Evolutionary conservation across 176 grass and related monocot species (phyloP).

Genomic region (Avena atlantica): DNA sequence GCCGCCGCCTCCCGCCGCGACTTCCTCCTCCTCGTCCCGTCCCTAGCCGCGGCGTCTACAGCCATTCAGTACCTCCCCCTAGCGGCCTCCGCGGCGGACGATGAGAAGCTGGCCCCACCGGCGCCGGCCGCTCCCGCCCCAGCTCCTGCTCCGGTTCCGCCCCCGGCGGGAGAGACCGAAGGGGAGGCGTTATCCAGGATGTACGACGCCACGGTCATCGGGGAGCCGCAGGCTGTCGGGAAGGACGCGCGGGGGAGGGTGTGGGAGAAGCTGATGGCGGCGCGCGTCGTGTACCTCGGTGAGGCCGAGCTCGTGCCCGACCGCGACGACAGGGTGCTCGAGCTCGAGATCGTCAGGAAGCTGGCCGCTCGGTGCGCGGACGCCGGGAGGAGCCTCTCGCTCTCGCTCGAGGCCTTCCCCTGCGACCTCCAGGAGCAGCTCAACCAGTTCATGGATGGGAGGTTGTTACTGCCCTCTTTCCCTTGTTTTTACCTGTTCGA

Average conservation of each 20-base stretch:
- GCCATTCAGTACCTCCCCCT: conserved; percentile 58
- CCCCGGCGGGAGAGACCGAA: conserved; percentile 43
- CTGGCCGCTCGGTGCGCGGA: conserved; percentile 61
- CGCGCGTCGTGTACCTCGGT: conserved; percentile 89
- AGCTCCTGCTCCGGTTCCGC: background rate
- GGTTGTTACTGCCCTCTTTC: conserved; percentile 45
- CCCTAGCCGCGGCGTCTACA: conserved; percentile 57
- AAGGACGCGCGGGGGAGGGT: conserved; percentile 78
- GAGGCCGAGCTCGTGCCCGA: conserved; percentile 95
- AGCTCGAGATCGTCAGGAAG: conserved; percentile 86
- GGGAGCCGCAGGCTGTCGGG: conserved; percentile 86
- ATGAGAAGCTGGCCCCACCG: conserved; percentile 40
- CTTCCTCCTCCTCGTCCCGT: conserved; percentile 74
- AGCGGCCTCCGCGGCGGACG: conserved; percentile 44
- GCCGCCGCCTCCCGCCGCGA: conserved; percentile 54
- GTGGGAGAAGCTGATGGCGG: conserved; percentile 97
- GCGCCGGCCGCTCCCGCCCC: conserved; percentile 16
- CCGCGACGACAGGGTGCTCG: conserved; percentile 74
- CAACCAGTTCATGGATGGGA: conserved; percentile 78
- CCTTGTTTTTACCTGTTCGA: background rate
- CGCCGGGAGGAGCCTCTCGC: conserved; percentile 55
- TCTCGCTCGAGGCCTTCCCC: conserved; percentile 85
- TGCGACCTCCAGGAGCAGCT: conserved; percentile 82
- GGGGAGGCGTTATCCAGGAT: conserved; percentile 71
- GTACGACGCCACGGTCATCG: conserved; percentile 95